phyloP scores from a whole-genome alignment of 305 asterid species.

The Fraxinus paxiana region DNA sequence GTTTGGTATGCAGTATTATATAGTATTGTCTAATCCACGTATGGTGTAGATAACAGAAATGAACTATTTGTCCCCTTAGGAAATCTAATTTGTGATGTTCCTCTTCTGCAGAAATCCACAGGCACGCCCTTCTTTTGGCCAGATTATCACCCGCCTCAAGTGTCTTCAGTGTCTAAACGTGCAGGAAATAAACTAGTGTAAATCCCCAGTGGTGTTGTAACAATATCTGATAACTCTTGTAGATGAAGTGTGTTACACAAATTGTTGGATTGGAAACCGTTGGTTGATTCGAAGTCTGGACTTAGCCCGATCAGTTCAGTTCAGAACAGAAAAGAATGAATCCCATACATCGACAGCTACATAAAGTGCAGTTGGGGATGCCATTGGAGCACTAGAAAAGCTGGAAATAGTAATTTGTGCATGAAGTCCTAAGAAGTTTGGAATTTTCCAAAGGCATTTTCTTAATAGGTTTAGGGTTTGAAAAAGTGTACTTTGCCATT shows the following conservation, averaged over 20 bases:
- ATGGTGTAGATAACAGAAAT: not conserved
- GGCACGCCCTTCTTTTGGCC: slow-evolving; percentile 77
- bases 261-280: slow-evolving; percentile 51
- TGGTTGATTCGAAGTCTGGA: slow-evolving; percentile 73
- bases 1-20: not conserved
- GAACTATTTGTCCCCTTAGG: not conserved
- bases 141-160: slow-evolving; percentile 76
- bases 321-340: slow-evolving; percentile 17
- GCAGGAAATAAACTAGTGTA: slow-evolving; percentile 23
- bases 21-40: not conserved
- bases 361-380: slow-evolving; percentile 26
- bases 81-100: not conserved
- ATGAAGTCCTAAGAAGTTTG: slow-evolving; percentile 4
- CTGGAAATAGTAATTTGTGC: slow-evolving; percentile 25
- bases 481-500: slow-evolving; percentile 19
- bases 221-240: slow-evolving; percentile 31
- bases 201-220: slow-evolving; percentile 23
- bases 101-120: slow-evolving; percentile 57
- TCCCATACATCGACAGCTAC: slow-evolving; percentile 15
- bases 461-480: slow-evolving; percentile 22
- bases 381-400: slow-evolving; percentile 1
- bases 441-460: slow-evolving; percentile 10
- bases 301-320: slow-evolving; percentile 21
- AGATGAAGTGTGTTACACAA: slow-evolving; percentile 34
- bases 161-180: slow-evolving; percentile 53